phyloP scores from a whole-genome alignment of 2,329 filamentous ascomycete genomes.

The Nigrograna mackinnonii region DNA sequence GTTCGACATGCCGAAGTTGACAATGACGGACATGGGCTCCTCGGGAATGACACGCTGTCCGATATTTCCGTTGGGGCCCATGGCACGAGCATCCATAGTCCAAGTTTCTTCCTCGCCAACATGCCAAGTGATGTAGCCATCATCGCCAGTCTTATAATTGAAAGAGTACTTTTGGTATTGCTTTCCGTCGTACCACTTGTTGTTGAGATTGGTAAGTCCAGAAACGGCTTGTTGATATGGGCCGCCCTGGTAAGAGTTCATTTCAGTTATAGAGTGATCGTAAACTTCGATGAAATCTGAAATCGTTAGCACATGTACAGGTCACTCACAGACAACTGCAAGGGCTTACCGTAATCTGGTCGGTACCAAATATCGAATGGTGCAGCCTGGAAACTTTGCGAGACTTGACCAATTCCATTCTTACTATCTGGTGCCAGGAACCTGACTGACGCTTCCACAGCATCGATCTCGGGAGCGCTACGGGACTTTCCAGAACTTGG shows the following conservation, averaged over 20 bases:
- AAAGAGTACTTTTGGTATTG: constrained; percentile 60
- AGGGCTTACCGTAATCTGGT: constrained; percentile 53
- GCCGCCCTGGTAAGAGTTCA: constrained; percentile 60
- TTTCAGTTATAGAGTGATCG: constrained; percentile 55
- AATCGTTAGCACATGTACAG: constrained; percentile 14
- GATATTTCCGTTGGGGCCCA: constrained; percentile 71
- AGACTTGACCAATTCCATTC: constrained; percentile 63
- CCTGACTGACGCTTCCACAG: constrained; percentile 67
- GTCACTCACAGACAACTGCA: background rate
- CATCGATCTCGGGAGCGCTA: constrained; percentile 73
- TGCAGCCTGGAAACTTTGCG: constrained; percentile 69
- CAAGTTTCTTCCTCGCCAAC: constrained; percentile 68
- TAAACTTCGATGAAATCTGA: constrained; percentile 67
- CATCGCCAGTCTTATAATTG: constrained; percentile 59
- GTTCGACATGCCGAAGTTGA: constrained; percentile 72
- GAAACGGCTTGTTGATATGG: constrained; percentile 61
- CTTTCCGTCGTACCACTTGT: constrained; percentile 60
- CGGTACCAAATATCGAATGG: constrained; percentile 74
- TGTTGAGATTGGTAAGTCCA: constrained; percentile 58
- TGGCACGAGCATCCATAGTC: constrained; percentile 62
- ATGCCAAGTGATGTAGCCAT: constrained; percentile 69
- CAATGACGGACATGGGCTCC: constrained; percentile 69
- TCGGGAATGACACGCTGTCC: constrained; percentile 67
- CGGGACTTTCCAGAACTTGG: constrained; percentile 67
- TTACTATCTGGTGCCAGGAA: constrained; percentile 54